Evolutionary conservation across 371 early-diverging fungal species (phyloP).

Genomic region (Spraguea lophii): DNA sequence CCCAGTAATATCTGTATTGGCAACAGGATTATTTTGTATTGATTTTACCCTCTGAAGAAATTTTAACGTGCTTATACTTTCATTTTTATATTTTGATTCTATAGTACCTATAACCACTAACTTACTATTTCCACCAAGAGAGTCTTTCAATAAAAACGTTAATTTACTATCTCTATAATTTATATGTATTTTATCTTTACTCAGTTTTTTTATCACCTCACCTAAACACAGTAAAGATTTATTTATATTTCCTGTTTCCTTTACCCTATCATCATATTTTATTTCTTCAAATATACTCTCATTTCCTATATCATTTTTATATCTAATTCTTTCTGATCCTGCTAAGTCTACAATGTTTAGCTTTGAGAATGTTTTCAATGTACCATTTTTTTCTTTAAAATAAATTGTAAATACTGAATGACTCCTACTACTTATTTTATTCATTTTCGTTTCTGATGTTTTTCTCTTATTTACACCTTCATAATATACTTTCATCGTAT

Average conservation of each 20-base stretch:
- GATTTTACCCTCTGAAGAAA: slow-evolving; percentile 34
- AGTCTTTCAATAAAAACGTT: slow-evolving; percentile 25
- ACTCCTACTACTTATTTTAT: slow-evolving; percentile 13
- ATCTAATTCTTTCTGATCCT: slow-evolving; percentile 22
- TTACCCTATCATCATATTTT: background rate
- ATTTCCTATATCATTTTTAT: background rate
- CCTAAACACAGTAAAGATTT: slow-evolving; percentile 22
- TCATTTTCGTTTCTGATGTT: slow-evolving; percentile 12
- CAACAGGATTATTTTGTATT: slow-evolving; percentile 36
- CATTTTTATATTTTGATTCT: slow-evolving; percentile 16
- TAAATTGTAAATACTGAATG: slow-evolving; percentile 17
- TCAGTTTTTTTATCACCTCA: slow-evolving; percentile 22
- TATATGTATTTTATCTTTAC: slow-evolving; percentile 12
- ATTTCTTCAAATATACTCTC: background rate
- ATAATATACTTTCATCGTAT: slow-evolving; percentile 5
- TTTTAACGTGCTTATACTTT: slow-evolving; percentile 41
- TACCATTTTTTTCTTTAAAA: background rate
- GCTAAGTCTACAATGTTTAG: slow-evolving; percentile 30
- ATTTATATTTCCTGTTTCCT: slow-evolving; percentile 28
- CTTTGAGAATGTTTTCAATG: background rate
- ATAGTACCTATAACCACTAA: slow-evolving; percentile 20
- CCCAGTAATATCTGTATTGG: slow-evolving; percentile 25
- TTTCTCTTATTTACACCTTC: slow-evolving; percentile 14
- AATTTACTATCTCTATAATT: slow-evolving; percentile 28
- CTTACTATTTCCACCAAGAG: slow-evolving; percentile 21